phyloP scores from a whole-genome alignment of 2,329 filamentous ascomycete species.

The Xylaria sp. region DNA sequence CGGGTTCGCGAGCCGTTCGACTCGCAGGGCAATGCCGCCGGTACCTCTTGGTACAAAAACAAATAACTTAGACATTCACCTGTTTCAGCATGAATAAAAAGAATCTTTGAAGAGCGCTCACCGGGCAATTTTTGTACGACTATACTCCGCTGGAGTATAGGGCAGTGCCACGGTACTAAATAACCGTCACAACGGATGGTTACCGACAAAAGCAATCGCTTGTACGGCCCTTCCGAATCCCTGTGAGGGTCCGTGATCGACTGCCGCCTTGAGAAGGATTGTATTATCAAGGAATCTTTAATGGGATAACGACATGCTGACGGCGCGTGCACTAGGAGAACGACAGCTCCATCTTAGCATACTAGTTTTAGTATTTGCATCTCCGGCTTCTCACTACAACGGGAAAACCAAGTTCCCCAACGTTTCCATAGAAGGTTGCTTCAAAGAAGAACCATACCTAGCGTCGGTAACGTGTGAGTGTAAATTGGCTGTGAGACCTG shows the following conservation, averaged over 20 bases:
- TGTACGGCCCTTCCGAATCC: conserved; percentile 26
- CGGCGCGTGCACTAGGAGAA: conserved; percentile 12
- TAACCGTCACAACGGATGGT: conserved; percentile 42
- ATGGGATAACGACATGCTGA: conserved; percentile 36
- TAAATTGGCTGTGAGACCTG: conserved; percentile 23
- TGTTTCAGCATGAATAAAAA: background rate
- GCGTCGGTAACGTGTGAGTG: conserved; percentile 12
- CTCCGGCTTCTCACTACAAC: conserved; percentile 34
- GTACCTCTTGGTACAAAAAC: background rate
- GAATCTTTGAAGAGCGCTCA: background rate
- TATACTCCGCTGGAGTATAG: background rate
- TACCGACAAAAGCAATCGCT: conserved; percentile 44
- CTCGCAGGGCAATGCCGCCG: conserved; percentile 2
- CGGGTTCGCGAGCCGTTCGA: conserved; percentile 15
- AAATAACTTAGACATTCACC: background rate
- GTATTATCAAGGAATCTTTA: conserved; percentile 36
- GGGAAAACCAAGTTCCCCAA: conserved; percentile 41
- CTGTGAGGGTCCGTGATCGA: conserved; percentile 44
- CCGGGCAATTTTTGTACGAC: background rate
- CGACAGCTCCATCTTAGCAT: conserved; percentile 30
- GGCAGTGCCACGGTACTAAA: conserved; percentile 33
- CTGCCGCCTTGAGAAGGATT: conserved; percentile 39
- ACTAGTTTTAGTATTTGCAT: conserved; percentile 36
- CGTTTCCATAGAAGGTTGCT: background rate
- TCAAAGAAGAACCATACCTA: conserved; percentile 12